Percentiles rank a stretch among this genome's conserved stretches.
phyloP scores from a whole-genome alignment of 208 protist species.

The Acanthamoeba castellanii region DNA sequence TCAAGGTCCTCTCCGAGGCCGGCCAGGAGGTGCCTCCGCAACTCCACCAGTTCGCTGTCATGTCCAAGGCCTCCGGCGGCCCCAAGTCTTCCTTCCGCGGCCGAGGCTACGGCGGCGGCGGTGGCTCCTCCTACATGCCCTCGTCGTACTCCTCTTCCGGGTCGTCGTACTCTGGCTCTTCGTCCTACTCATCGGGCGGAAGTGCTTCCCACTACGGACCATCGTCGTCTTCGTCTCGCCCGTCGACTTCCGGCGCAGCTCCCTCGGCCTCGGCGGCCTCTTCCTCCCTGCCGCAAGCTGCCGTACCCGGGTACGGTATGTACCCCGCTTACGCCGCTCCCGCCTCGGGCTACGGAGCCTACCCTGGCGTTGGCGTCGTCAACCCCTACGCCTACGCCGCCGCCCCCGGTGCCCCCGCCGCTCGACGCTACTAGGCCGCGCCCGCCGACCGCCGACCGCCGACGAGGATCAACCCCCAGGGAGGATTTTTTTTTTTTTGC shows the following conservation, averaged over 20 bases:
- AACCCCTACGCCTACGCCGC: neutral
- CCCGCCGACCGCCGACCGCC: neutral
- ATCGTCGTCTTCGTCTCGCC: neutral
- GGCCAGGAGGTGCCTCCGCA: slow-evolving; percentile 20
- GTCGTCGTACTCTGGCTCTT: too few relatives aligned
- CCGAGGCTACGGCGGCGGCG: neutral
- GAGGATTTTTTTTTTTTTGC: too few relatives aligned
- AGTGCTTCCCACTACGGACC: neutral
- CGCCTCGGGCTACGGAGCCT: neutral
- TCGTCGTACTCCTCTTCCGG: neutral
- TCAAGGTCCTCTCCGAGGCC: neutral
- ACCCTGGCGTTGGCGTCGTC: neutral
- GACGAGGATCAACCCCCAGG: neutral
- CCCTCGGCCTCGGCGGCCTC: neutral
- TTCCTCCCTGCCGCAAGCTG: neutral
- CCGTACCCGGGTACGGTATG: neutral
- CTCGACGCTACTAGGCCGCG: neutral
- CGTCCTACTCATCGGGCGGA: too few relatives aligned
- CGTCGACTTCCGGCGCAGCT: neutral
- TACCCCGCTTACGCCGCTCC: neutral
- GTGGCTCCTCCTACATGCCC: neutral
- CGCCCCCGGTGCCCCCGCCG: neutral
- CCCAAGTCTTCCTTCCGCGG: neutral
- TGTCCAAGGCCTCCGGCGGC: neutral
- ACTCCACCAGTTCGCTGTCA: slow-evolving; percentile 15